Conservation (phyloP, 2,329 filamentous ascomycete species). For the Claviceps humidiphila region DNA sequence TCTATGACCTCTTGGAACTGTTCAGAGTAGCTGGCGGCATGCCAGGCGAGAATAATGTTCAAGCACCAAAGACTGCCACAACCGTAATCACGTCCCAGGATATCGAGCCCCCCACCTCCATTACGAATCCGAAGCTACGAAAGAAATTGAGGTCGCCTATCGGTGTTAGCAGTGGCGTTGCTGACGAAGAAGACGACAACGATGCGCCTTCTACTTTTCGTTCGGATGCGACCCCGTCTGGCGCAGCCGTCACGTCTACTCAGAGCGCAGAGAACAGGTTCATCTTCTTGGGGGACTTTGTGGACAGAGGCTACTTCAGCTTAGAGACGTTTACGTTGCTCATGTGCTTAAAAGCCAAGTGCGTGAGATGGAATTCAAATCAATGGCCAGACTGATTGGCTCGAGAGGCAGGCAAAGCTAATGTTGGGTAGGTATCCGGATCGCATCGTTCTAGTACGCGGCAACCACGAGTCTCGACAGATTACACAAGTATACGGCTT, state of each 20-base stretch:
- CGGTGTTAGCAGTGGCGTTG: slow-evolving; percentile 32
- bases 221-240: slow-evolving; percentile 21
- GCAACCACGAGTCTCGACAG: slow-evolving; percentile 94
- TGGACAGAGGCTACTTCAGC: slow-evolving; percentile 94
- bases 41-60: slow-evolving; percentile 66
- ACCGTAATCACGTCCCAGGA: slow-evolving; percentile 79
- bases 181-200: slow-evolving; percentile 35
- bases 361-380: slow-evolving; percentile 10
- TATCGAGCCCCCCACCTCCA: slow-evolving; percentile 79
- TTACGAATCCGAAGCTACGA: slow-evolving; percentile 74
- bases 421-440: slow-evolving; percentile 62
- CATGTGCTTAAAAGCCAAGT: slow-evolving; percentile 79
- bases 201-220: slow-evolving; percentile 14
- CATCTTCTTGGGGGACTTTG: slow-evolving; percentile 72
- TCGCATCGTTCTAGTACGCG: slow-evolving; percentile 88
- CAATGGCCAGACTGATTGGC: background rate
- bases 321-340: slow-evolving; percentile 95
- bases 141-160: slow-evolving; percentile 57
- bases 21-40: slow-evolving; percentile 95
- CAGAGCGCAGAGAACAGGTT: slow-evolving; percentile 43
- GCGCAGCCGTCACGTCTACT: slow-evolving; percentile 20
- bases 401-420: background rate
- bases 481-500: slow-evolving; percentile 99
- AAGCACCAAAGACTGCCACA: slow-evolving; percentile 54
- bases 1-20: slow-evolving; percentile 93